These are phyloP conservation scores for Porcisia hertigi DNA, from an alignment of 208 protist species.

Conservation along the genomic window DNA sequence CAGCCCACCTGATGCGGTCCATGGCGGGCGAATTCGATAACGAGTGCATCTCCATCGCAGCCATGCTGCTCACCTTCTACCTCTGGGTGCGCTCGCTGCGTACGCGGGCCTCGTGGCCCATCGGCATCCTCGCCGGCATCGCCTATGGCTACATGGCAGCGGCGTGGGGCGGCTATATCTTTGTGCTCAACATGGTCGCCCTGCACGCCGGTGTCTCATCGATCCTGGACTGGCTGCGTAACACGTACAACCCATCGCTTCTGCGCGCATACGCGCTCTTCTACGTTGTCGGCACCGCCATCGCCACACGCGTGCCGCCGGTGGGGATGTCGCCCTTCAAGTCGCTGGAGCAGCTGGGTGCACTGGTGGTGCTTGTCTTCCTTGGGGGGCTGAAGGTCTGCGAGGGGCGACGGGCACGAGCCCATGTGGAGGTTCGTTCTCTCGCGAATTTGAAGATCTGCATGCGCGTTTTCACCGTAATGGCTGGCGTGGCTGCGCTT, in stretches of 20 bases:
- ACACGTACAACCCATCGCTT: slow-evolving; percentile 85
- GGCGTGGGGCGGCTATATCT: slow-evolving; percentile 98
- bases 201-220: slow-evolving; percentile 92
- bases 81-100: slow-evolving; percentile 84
- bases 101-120: slow-evolving; percentile 37
- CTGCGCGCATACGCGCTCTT: slow-evolving; percentile 95
- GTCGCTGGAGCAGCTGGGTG: slow-evolving; percentile 94
- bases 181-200: slow-evolving; percentile 98
- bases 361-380: slow-evolving; percentile 86
- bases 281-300: slow-evolving; percentile 93
- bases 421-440: slow-evolving; percentile 31
- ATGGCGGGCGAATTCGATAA: slow-evolving; percentile 99
- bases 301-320: slow-evolving; percentile 95
- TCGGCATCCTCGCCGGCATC: slow-evolving; percentile 58
- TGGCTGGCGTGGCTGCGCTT: slow-evolving; percentile 23
- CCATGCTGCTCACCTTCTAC: slow-evolving; percentile 95
- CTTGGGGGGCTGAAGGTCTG: slow-evolving; percentile 38
- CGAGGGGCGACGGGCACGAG: slow-evolving; percentile 29
- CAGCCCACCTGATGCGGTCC: slow-evolving; percentile 96
- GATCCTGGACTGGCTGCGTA: slow-evolving; percentile 69
- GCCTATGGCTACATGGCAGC: slow-evolving; percentile 92
- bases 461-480: slow-evolving; percentile 31
- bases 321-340: slow-evolving; percentile 94
- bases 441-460: slow-evolving; percentile 32
- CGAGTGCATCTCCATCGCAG: slow-evolving; percentile 97